Evolutionary conservation across 371 early-diverging fungal species (phyloP).

Genomic region (Mucor mucedo): DNA sequence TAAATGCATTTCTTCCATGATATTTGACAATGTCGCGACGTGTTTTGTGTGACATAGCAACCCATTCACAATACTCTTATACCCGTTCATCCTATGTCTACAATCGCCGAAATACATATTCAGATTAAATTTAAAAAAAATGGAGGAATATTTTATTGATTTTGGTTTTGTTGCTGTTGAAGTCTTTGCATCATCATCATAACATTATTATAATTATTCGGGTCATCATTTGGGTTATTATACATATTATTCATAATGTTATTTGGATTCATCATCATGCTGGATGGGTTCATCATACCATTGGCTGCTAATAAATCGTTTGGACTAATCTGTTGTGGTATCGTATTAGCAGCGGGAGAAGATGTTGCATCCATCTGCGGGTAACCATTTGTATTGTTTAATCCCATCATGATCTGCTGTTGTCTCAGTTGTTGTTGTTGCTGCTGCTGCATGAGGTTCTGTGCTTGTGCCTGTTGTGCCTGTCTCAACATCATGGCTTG

Average conservation of each 20-base stretch:
- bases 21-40: too few species aligned
- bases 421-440: constrained; percentile 31
- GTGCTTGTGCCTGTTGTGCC: constrained; percentile 32
- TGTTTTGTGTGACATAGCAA: too few species aligned
- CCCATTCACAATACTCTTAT: too few species aligned
- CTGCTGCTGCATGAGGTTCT: constrained; percentile 26
- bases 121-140: too few species aligned
- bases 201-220: constrained; percentile 37
- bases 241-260: constrained; percentile 34
- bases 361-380: constrained; percentile 25
- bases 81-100: too few species aligned
- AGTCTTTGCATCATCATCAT: constrained; percentile 49
- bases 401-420: constrained; percentile 37
- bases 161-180: constrained; percentile 24
- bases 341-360: constrained; percentile 11
- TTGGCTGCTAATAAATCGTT: constrained; percentile 37
- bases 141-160: not conserved
- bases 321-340: constrained; percentile 29
- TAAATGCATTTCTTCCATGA: too few species aligned
- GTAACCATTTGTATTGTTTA: constrained; percentile 11
- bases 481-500: constrained; percentile 32
- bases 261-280: constrained; percentile 32
- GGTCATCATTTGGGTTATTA: constrained; percentile 26
- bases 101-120: too few species aligned
- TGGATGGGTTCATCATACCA: constrained; percentile 37